Base-by-base conservation (phyloP, 257 asterid genomes). In the Fraxinus pennsylvanica region DNA sequence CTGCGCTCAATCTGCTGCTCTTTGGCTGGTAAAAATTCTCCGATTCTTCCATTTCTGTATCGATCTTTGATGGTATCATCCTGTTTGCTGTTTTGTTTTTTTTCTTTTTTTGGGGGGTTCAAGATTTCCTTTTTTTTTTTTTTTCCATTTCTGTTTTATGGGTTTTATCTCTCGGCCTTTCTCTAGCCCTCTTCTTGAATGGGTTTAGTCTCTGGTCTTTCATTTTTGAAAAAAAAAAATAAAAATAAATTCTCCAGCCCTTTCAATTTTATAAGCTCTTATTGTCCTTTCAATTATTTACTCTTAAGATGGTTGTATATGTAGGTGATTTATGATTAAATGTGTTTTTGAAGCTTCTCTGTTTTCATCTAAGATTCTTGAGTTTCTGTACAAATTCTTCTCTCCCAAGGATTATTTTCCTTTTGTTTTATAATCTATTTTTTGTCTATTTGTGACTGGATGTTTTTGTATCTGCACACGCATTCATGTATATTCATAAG, bases 1-100 rank as follows among this genome's bases (percentile, higher is more conserved):
- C 97, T 85, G 79, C 54, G 84, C 85, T 85, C 76, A 54, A 81
- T 85, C 79, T 88, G 89, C 85, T 84, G 86, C 84, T 84, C 81
- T 81, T 82, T 83, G 78, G 84, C 85, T 73, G 91, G 96, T 86
- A 83, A 81, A 79, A 77, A 9, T 79, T 71, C 79, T 77, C 78
- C 6, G 71, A 70, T 74, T 79, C 76, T 78, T 68, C 73, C 7
- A 59, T 68, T 50, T 76, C 43, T 70, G 72, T 77, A 1, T 52
- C 81, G 80, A 82, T 87, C 80, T 81, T 79, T 77, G 38, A 47
- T 76, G 74, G 73, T 74, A 30, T 29, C 36, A 21, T 76, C 52
- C 35, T 45, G 68, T 69, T 36, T 68, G 72, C 78, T 50, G 12
- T 27, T 43, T 71, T 38, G 45, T 43, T 21, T 72, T 9, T 13